A percentile compares a stretch with the other conserved stretches of the same genome.
Evolutionary conservation across 495 filamentous ascomycete genomes (phyloP).

Genomic region (Penicillium ochrochloron): DNA sequence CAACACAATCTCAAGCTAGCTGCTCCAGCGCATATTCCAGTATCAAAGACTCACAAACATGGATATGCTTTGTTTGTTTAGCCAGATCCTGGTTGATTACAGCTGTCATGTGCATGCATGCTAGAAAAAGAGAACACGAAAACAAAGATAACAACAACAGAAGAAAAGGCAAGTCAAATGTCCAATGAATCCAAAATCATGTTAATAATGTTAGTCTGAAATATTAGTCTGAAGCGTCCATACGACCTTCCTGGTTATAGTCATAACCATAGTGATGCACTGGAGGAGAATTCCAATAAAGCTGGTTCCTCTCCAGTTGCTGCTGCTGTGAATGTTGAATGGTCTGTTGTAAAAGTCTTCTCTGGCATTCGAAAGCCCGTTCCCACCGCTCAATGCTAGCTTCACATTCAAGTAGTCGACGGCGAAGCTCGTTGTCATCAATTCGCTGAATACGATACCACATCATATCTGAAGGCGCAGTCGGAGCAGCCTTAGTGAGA

Average conservation of each 20-base stretch:
- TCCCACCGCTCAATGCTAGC: conserved; percentile 34
- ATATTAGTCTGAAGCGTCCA: conserved; percentile 12
- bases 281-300: conserved; percentile 10
- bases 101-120: background rate
- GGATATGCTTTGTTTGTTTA: background rate
- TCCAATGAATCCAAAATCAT: conserved; percentile 19
- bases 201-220: conserved; percentile 7
- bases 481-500: background rate
- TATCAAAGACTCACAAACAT: background rate
- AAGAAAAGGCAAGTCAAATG: background rate
- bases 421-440: conserved; percentile 37
- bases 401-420: conserved; percentile 39
- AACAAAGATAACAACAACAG: background rate
- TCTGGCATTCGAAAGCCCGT: conserved; percentile 26
- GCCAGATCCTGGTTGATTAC: background rate
- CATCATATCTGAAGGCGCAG: conserved; percentile 2
- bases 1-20: background rate
- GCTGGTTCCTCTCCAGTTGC: conserved; percentile 4
- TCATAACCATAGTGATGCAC: conserved; percentile 17
- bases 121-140: background rate
- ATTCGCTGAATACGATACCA: conserved; percentile 26
- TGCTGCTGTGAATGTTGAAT: conserved; percentile 28
- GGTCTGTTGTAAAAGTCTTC: conserved; percentile 31
- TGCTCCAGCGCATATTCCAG: background rate
- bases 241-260: background rate